These are phyloP conservation scores for Raffaelea ambrosiae DNA, from an alignment of 2,329 filamentous ascomycete species.

Conservation along the genomic window DNA sequence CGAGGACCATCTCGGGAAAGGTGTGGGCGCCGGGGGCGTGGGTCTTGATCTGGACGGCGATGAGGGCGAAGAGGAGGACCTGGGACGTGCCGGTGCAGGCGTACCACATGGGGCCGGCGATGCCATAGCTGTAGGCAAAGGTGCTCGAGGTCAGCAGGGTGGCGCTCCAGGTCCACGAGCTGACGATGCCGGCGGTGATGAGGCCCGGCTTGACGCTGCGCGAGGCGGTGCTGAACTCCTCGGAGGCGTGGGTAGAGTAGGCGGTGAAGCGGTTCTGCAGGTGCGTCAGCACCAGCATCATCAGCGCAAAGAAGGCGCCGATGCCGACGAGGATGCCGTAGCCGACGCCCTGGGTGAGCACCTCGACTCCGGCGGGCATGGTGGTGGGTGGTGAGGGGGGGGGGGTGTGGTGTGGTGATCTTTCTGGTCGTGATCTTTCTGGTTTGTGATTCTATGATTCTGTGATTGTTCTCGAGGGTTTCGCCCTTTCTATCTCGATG, in stretches of 20 bases:
- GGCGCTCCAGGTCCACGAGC: constrained; percentile 40
- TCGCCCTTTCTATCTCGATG: too few relatives aligned
- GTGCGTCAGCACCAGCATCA: constrained; percentile 25
- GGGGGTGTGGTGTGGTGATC: too few relatives aligned
- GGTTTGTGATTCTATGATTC: too few relatives aligned
- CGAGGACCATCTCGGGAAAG: constrained; percentile 31
- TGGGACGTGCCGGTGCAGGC: constrained; percentile 28
- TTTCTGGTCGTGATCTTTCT: too few relatives aligned
- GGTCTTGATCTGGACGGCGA: constrained; percentile 32
- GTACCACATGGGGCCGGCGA: constrained; percentile 33
- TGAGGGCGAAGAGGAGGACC: constrained; percentile 30
- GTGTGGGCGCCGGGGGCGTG: constrained; percentile 31
- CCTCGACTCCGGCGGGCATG: too few relatives aligned
- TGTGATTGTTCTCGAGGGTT: too few relatives aligned
- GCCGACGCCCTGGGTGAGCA: constrained; percentile 27
- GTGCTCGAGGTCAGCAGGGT: constrained; percentile 32
- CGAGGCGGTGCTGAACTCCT: constrained; percentile 39
- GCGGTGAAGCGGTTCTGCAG: constrained; percentile 29
- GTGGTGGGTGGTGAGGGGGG: too few relatives aligned
- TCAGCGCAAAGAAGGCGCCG: constrained; percentile 31
- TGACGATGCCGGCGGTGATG: constrained; percentile 36
- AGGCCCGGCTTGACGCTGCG: constrained; percentile 33
- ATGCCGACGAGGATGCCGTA: constrained; percentile 43
- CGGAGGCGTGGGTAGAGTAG: constrained; percentile 30
- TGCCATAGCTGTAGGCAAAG: constrained; percentile 31